Percentiles rank a stretch among this genome's conserved stretches.
Conservation (phyloP, 352 stramenopile species). For the Phytophthora fragariae region DNA sequence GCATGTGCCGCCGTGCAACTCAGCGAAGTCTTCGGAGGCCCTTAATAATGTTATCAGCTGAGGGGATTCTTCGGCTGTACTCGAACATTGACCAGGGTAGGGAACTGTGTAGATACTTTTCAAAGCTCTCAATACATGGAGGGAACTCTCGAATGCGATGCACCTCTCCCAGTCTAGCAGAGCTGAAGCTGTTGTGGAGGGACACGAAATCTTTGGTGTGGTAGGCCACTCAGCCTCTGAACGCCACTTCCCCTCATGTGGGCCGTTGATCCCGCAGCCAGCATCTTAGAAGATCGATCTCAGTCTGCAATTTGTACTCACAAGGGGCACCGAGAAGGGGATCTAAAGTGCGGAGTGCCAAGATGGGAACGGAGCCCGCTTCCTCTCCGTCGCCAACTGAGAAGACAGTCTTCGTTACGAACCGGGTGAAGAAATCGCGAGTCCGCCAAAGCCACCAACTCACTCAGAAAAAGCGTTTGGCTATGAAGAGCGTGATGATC, state of each 20-base stretch:
- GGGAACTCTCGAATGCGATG: not conserved
- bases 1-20: not conserved
- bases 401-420: not conserved
- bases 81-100: too few species aligned
- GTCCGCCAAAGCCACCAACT: not conserved
- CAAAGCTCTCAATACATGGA: not conserved
- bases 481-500: not conserved
- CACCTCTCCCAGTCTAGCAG: not conserved
- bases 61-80: too few species aligned
- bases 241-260: not conserved
- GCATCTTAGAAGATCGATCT: not conserved
- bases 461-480: not conserved
- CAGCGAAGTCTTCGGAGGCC: constrained; percentile 8
- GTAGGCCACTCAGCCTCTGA: not conserved
- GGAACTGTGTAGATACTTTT: not conserved
- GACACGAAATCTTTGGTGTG: not conserved
- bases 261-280: not conserved
- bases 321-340: not conserved
- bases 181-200: not conserved
- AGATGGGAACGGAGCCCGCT: not conserved
- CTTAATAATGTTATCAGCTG: not conserved
- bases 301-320: not conserved
- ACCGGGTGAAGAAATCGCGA: not conserved
- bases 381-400: not conserved
- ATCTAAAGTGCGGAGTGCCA: not conserved